phyloP scores from a whole-genome alignment of 805 yeast species.

The Kuraishia molischiana region DNA sequence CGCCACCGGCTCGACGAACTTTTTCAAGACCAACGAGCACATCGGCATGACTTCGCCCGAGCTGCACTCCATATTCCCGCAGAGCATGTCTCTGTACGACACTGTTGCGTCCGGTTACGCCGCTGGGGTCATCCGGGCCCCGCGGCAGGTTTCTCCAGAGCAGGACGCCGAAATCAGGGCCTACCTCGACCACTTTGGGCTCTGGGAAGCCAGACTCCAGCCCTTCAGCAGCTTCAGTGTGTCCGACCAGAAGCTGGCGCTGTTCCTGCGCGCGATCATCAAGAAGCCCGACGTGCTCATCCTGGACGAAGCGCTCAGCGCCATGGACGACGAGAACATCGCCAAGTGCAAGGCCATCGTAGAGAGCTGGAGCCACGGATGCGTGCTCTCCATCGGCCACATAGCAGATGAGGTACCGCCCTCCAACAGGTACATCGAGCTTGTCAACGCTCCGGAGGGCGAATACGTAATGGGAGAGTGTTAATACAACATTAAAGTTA shows the following conservation, averaged over 20 bases:
- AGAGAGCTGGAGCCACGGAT: slow-evolving; percentile 45
- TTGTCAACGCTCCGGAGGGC: slow-evolving; percentile 23
- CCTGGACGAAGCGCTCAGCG: slow-evolving; percentile 88
- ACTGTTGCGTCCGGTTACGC: slow-evolving; percentile 66
- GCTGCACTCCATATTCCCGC: slow-evolving; percentile 79
- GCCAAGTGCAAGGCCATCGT: slow-evolving; percentile 43
- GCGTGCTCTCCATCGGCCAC: slow-evolving; percentile 78
- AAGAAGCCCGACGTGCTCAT: slow-evolving; percentile 73
- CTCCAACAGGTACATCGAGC: slow-evolving; percentile 42
- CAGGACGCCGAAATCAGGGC: slow-evolving; percentile 30
- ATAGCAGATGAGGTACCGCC: slow-evolving; percentile 69
- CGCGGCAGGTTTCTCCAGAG: slow-evolving; percentile 24
- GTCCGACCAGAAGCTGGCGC: slow-evolving; percentile 68
- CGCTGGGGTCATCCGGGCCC: slow-evolving; percentile 55
- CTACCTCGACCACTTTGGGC: slow-evolving; percentile 35
- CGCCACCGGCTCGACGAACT: slow-evolving; percentile 63
- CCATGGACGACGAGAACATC: slow-evolving; percentile 63
- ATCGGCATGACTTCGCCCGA: slow-evolving; percentile 92
- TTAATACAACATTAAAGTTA: no score
- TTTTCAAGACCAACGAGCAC: slow-evolving; percentile 66
- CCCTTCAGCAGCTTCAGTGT: slow-evolving; percentile 47
- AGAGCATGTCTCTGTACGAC: slow-evolving; percentile 37
- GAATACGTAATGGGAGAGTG: slow-evolving; percentile 16
- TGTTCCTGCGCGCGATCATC: slow-evolving; percentile 69
- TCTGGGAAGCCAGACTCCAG: slow-evolving; percentile 26